phyloP scores from a whole-genome alignment of 176 grass and related monocot species.

The Otatea glauca region DNA sequence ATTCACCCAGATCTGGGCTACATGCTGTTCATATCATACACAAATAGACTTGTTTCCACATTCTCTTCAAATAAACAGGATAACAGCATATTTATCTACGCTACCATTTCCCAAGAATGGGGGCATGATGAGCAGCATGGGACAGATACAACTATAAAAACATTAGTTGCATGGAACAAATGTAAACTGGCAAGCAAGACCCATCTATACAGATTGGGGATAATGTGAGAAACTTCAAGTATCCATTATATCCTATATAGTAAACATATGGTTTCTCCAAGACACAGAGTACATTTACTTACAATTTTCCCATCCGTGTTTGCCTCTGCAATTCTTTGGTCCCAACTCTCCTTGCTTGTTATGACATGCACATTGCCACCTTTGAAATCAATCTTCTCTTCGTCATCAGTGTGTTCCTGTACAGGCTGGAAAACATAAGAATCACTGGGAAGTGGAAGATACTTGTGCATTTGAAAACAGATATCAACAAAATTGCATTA shows the following conservation, averaged over 20 bases:
- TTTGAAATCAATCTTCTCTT: conserved; percentile 74
- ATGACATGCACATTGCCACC: conserved; percentile 92
- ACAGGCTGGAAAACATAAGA: conserved; percentile 36
- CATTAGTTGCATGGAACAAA: background rate
- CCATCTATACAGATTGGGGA: background rate
- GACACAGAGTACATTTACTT: conserved; percentile 35
- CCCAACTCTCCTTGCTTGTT: conserved; percentile 82
- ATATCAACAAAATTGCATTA: background rate
- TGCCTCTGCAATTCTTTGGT: conserved; percentile 80
- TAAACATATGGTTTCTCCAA: background rate
- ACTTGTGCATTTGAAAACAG: background rate
- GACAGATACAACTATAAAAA: background rate
- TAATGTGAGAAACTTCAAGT: background rate
- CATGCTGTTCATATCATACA: background rate
- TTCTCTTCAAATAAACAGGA: background rate
- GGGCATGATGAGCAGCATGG: background rate
- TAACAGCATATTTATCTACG: background rate
- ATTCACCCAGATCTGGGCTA: background rate
- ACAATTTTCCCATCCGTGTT: conserved; percentile 85
- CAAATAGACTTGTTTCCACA: background rate
- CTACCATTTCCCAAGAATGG: background rate
- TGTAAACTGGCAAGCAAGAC: background rate
- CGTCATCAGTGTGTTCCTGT: conserved; percentile 53
- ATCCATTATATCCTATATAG: background rate
- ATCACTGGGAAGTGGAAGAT: background rate